Conservation (phyloP, 2,329 filamentous ascomycete genomes). For the Cercospora janseana region DNA sequence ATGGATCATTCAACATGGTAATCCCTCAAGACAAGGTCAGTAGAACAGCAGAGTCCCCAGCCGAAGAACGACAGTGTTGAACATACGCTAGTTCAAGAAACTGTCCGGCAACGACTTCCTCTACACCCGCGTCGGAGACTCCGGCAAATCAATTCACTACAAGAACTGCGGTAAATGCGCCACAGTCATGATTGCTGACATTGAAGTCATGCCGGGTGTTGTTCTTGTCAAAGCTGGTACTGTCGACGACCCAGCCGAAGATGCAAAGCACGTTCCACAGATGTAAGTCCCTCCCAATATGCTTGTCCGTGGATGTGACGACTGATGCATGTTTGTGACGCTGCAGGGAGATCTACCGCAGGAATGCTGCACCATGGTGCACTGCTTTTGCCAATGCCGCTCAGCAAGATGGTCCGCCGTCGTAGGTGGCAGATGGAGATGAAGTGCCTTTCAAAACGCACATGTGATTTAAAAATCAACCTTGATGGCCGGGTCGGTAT, state of each 20-base stretch:
- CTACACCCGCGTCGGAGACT: conserved; percentile 33
- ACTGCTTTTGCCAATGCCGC: conserved; percentile 24
- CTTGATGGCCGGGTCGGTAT: conserved; percentile 3
- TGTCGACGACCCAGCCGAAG: conserved; percentile 32
- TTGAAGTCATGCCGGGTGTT: conserved; percentile 29
- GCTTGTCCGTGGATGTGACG: too few relatives aligned
- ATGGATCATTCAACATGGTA: conserved; percentile 34
- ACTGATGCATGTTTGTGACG: too few relatives aligned
- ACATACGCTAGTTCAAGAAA: conserved; percentile 29
- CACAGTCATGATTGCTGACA: conserved; percentile 32
- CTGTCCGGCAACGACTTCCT: conserved; percentile 30
- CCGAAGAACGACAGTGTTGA: conserved; percentile 10
- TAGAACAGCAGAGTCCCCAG: too few relatives aligned
- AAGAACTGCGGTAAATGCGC: conserved; percentile 34
- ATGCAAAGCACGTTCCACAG: conserved; percentile 26
- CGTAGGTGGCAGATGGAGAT: conserved; percentile 4
- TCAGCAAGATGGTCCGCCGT: conserved; percentile 29
- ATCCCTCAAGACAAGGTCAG: conserved; percentile 31
- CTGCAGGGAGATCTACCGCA: conserved; percentile 38
- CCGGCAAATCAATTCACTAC: conserved; percentile 36
- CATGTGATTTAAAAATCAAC: not conserved
- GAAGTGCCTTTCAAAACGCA: not conserved
- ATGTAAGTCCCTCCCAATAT: too few relatives aligned
- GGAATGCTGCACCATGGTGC: conserved; percentile 34
- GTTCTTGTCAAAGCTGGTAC: conserved; percentile 37